Evolutionary conservation across 2,329 filamentous ascomycete genomes (phyloP).

Genomic region (Epichloe uncinata): DNA sequence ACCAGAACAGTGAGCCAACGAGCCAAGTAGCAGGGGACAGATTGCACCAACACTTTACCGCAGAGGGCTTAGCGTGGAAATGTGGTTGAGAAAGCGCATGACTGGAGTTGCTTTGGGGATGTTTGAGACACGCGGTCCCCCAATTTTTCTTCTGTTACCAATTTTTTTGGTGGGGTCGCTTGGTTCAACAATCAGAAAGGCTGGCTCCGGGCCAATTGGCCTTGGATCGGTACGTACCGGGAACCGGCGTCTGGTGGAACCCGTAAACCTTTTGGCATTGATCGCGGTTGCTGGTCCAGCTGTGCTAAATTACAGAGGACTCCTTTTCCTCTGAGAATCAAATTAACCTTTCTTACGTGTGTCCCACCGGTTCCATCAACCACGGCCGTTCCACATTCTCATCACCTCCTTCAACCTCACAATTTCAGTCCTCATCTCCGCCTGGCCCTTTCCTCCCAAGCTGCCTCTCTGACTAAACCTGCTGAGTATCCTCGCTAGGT

Average conservation of each 20-base stretch:
- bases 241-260: neutral
- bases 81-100: slow-evolving; percentile 12
- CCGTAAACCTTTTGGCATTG: neutral
- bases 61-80: slow-evolving; percentile 8
- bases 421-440: neutral
- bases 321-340: neutral
- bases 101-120: neutral
- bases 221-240: slow-evolving; percentile 3
- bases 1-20: neutral
- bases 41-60: slow-evolving; percentile 4
- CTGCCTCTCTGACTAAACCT: slow-evolving; percentile 2
- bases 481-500: slow-evolving; percentile 11
- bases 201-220: neutral
- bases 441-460: neutral
- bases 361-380: slow-evolving; percentile 1
- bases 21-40: neutral
- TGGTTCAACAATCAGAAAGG: slow-evolving; percentile 23
- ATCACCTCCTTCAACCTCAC: neutral
- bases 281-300: neutral
- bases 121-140: slow-evolving; percentile 12
- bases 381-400: neutral
- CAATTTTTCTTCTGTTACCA: slow-evolving; percentile 20
- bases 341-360: neutral
- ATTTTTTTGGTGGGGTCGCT: slow-evolving; percentile 20
- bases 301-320: neutral